Conservation (phyloP, 116 monocot species). For the Posidonia oceanica region DNA sequence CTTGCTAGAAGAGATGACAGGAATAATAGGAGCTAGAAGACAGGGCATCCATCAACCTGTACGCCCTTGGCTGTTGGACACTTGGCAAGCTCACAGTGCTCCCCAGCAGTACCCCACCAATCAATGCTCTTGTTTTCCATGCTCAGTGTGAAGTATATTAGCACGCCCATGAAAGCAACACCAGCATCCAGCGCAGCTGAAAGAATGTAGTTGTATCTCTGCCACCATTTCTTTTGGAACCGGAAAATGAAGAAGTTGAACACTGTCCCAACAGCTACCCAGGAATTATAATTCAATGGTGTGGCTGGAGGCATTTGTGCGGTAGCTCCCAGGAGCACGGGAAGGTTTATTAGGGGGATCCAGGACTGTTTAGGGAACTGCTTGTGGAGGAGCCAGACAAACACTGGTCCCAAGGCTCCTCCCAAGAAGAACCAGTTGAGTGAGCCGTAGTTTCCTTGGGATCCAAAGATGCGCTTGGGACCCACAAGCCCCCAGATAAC, state of each 20-base stretch:
- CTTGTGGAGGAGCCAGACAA: slow-evolving; percentile 62
- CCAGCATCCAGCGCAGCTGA: slow-evolving; percentile 71
- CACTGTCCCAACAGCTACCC: slow-evolving; percentile 41
- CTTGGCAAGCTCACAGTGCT: slow-evolving; percentile 54
- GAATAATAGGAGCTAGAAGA: slow-evolving; percentile 1
- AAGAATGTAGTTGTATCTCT: slow-evolving; percentile 71
- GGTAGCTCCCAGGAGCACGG: slow-evolving; percentile 64
- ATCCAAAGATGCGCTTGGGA: slow-evolving; percentile 62
- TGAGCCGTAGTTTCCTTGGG: slow-evolving; percentile 46
- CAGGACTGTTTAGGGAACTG: slow-evolving; percentile 39
- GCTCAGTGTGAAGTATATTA: slow-evolving; percentile 53
- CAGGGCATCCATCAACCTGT: slow-evolving; percentile 41
- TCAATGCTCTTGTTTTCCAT: slow-evolving; percentile 32
- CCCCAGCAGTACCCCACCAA: slow-evolving; percentile 58
- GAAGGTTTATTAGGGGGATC: slow-evolving; percentile 73
- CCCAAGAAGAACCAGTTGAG: slow-evolving; percentile 78
- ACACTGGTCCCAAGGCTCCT: slow-evolving; percentile 43
- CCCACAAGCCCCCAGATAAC: slow-evolving; percentile 84
- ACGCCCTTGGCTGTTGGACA: slow-evolving; percentile 70
- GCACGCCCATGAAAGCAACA: slow-evolving; percentile 67
- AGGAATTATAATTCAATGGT: slow-evolving; percentile 49
- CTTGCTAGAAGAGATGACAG: no score
- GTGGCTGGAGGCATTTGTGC: slow-evolving; percentile 79
- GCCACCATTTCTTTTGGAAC: slow-evolving; percentile 78
- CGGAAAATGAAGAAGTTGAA: slow-evolving; percentile 76